Base-by-base conservation (phyloP, 805 yeast genomes). In the Candida mattraensis region DNA sequence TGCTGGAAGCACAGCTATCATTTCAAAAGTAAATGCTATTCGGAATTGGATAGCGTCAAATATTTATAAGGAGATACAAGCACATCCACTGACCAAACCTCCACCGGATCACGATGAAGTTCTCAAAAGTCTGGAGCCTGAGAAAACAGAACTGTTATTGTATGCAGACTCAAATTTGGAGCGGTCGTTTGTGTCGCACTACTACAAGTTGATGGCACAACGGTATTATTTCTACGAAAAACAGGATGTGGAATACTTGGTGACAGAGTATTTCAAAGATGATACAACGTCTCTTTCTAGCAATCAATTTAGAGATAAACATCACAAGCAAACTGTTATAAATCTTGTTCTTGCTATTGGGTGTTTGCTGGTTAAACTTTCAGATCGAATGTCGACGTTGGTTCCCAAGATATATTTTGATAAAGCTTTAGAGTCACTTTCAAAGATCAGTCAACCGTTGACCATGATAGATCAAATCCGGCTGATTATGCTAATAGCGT, bases 11-110 rank as follows among this genome's bases (percentile, higher is more conserved):
- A 37, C 55, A 3, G 56, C 56, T 3, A 49, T 51, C 2, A 50
- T 51, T 6, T 47, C 53, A 13, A 51, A 51, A 39, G 56, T 51
- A 11, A 52, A 51, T 18, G 47, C 52, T 3, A 50, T 51, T n/a
- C 37, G 48, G 28, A 48, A 35, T 14, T 42, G 42, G 37, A 45
- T 45, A 12, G 42, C 38, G 12, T 37, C 45, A 18, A 44, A 35
- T 13, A 30, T 44, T 7, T 44, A 44, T 34, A 32, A 37, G 17
- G 44, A 37, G 28, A 28, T 38, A 13, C 39, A 40, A 19, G 21
- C 32, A 18, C 36, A 39, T 11, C 14, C 28, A 7, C 16, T 34
- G 18, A 25, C 11, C 22, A 20, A 25, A 12, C 44, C 44, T n/a
- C 34, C 41, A 5, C 40, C 39, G 4, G 42, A 33, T 11, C 40